Percentiles rank a stretch among this genome's conserved stretches.
Evolutionary conservation across 2,329 filamentous ascomycete genomes (phyloP).

Genomic region (Ceratocystis cacaofunesta): DNA sequence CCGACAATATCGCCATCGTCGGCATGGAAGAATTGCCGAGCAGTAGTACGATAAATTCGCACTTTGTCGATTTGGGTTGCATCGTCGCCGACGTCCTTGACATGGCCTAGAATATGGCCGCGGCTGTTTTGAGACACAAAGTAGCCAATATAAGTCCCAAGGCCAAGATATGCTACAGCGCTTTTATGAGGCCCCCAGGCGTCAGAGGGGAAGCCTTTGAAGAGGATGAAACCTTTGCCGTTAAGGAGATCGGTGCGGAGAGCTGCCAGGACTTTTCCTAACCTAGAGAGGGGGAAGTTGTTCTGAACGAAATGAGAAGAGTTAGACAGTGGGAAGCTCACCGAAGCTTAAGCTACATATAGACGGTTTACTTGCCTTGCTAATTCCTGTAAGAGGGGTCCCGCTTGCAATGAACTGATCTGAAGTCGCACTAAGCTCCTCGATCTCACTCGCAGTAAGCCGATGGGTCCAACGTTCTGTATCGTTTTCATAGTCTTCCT

Average conservation of each 20-base stretch:
- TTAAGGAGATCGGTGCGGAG: conserved; percentile 41
- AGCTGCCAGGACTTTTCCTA: conserved; percentile 25
- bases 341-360: not conserved
- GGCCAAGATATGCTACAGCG: conserved; percentile 79
- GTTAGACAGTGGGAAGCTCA: not conserved
- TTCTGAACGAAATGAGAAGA: conserved; percentile 19
- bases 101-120: conserved; percentile 76
- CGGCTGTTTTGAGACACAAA: conserved; percentile 75
- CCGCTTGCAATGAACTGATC: conserved; percentile 53
- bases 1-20: conserved; percentile 76
- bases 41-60: conserved; percentile 79
- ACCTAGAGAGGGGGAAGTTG: conserved; percentile 31
- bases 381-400: conserved; percentile 56
- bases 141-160: conserved; percentile 74
- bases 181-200: conserved; percentile 67
- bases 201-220: conserved; percentile 67
- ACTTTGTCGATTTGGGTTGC: conserved; percentile 64
- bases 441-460: conserved; percentile 51
- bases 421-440: conserved; percentile 50
- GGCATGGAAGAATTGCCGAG: conserved; percentile 41
- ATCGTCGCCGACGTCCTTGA: conserved; percentile 78
- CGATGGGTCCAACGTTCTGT: conserved; percentile 59
- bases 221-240: conserved; percentile 79
- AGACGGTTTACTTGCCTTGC: conserved; percentile 19
- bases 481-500: conserved; percentile 45